Conservation (phyloP, 2,329 filamentous ascomycete genomes). For the Aspergillus pseudotamarii region DNA sequence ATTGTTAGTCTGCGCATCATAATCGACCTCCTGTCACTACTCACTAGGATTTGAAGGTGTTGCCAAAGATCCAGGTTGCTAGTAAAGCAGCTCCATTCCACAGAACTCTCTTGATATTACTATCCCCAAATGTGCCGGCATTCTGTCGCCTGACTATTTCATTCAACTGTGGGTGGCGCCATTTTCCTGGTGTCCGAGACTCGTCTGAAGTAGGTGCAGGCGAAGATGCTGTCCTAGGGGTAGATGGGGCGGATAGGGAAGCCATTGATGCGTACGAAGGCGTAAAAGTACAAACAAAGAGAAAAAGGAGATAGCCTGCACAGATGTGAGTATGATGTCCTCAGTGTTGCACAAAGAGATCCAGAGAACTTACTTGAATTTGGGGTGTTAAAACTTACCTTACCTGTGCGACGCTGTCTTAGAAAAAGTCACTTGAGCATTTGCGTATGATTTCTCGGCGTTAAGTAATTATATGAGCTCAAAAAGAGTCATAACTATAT, state of each 20-base stretch:
- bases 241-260: slow-evolving; percentile 44
- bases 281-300: slow-evolving; percentile 1
- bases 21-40: slow-evolving; percentile 15
- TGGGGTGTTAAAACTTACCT: slow-evolving; percentile 15
- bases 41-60: slow-evolving; percentile 42
- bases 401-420: slow-evolving; percentile 10
- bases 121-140: slow-evolving; percentile 75
- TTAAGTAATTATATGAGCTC: not conserved
- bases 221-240: slow-evolving; percentile 37
- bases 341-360: slow-evolving; percentile 1
- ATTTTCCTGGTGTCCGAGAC: slow-evolving; percentile 67
- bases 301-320: not conserved
- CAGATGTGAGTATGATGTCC: slow-evolving; percentile 1
- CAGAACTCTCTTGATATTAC: slow-evolving; percentile 70
- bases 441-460: not conserved
- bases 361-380: slow-evolving; percentile 23
- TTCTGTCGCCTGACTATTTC: slow-evolving; percentile 84
- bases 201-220: slow-evolving; percentile 31
- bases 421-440: slow-evolving; percentile 11
- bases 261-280: slow-evolving; percentile 34
- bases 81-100: slow-evolving; percentile 66
- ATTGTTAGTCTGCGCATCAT: slow-evolving; percentile 16
- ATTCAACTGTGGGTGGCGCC: slow-evolving; percentile 85
- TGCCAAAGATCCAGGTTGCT: slow-evolving; percentile 50
- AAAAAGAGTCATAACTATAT: slow-evolving; percentile 12